Evolutionary conservation across 441 rosid species (phyloP).

Genomic region (Adansonia rubrostipa): DNA sequence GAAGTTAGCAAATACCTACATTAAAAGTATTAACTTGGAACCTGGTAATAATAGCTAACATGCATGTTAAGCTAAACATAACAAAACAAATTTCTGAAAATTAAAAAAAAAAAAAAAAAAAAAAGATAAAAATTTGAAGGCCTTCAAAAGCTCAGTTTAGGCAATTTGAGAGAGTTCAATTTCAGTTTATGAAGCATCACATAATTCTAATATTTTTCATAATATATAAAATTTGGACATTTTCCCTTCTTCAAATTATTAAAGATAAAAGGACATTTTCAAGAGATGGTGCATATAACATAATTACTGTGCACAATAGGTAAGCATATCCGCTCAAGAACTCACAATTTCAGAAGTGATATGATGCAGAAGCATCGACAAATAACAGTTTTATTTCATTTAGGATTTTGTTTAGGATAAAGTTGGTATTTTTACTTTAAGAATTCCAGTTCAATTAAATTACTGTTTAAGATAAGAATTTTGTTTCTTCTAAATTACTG

Average conservation of each 20-base stretch:
- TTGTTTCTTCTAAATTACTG: no score
- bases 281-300: neutral
- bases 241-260: conserved; percentile 4
- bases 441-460: no score
- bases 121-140: neutral
- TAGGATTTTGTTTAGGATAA: no score
- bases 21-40: neutral
- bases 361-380: neutral
- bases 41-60: neutral
- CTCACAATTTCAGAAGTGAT: neutral
- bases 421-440: no score
- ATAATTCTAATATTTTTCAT: neutral
- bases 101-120: neutral
- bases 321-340: neutral
- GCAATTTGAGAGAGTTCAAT: neutral
- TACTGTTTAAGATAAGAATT: no score
- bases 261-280: conserved; percentile 5
- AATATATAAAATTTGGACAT: neutral
- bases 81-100: neutral
- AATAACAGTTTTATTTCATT: no score
- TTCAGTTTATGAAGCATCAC: conserved; percentile 9
- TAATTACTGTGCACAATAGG: neutral
- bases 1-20: neutral
- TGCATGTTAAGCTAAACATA: neutral
- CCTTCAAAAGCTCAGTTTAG: neutral